phyloP scores from a whole-genome alignment of 2,329 filamentous ascomycete species.

The Paraphaeosphaeria minitans region DNA sequence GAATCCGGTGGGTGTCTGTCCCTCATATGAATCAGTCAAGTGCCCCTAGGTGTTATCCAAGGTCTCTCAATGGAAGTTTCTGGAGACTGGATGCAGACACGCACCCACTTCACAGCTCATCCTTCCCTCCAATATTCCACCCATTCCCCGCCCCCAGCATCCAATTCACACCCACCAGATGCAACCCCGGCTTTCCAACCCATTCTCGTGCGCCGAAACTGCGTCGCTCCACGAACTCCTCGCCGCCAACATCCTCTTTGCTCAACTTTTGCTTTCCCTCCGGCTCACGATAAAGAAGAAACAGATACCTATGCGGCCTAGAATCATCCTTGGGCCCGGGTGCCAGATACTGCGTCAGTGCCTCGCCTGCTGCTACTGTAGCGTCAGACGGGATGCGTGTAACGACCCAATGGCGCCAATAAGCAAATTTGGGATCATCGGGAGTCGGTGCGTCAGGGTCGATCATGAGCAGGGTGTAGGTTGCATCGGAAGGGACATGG shows the following conservation, averaged over 20 bases:
- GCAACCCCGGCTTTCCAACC: conserved; percentile 31
- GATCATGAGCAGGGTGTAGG: conserved; percentile 57
- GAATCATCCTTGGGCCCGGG: conserved; percentile 44
- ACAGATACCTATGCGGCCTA: conserved; percentile 43
- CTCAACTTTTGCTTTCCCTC: conserved; percentile 21
- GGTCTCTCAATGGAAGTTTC: no score
- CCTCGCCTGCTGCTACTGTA: conserved; percentile 18
- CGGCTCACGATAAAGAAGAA: conserved; percentile 38
- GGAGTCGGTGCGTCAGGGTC: conserved; percentile 63
- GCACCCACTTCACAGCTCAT: conserved; percentile 17
- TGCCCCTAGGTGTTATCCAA: no score
- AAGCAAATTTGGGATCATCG: conserved; percentile 60
- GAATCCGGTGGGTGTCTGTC: no score
- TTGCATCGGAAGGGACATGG: not conserved
- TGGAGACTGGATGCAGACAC: no score
- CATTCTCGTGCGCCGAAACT: conserved; percentile 34
- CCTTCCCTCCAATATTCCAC: conserved; percentile 34
- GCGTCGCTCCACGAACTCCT: conserved; percentile 44
- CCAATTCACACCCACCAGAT: conserved; percentile 43
- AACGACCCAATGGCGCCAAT: conserved; percentile 62
- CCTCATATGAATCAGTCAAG: no score
- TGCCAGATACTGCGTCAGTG: conserved; percentile 39
- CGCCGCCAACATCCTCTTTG: conserved; percentile 40
- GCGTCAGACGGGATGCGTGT: conserved; percentile 19
- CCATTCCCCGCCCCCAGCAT: conserved; percentile 46